These are phyloP conservation scores for Aureobasidium sp. DNA, from an alignment of 2,329 filamentous ascomycete genomes.

Conservation along the genomic window DNA sequence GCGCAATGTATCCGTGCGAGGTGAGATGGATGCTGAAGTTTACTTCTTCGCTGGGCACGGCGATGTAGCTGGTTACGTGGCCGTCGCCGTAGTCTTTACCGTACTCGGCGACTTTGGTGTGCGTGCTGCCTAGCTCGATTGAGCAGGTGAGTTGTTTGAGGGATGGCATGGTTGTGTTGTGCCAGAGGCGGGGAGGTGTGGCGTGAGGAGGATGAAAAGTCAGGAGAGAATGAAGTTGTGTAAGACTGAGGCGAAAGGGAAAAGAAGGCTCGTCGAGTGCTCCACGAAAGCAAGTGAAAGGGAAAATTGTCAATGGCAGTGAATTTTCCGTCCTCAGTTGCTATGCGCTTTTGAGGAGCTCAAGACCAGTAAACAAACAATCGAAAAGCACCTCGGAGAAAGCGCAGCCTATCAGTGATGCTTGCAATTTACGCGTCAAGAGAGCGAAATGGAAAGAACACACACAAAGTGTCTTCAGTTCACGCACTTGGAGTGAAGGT, in stretches of 20 bases:
- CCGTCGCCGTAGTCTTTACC: constrained; percentile 45
- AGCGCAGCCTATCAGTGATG: neutral
- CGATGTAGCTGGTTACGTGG: constrained; percentile 45
- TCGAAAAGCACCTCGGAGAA: neutral
- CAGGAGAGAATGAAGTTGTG: neutral
- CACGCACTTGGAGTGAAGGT: neutral
- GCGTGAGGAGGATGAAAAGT: no score
- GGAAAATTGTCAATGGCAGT: neutral
- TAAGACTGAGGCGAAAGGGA: no score
- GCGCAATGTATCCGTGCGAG: constrained; percentile 45
- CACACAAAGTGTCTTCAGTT: neutral
- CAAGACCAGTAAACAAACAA: neutral
- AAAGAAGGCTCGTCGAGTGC: neutral
- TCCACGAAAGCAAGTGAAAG: neutral
- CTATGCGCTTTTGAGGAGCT: neutral
- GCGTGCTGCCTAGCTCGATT: constrained; percentile 42
- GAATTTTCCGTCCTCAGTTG: neutral
- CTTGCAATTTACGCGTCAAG: neutral
- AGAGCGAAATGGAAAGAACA: neutral
- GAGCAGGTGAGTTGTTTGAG: constrained; percentile 48
- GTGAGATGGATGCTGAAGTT: constrained; percentile 45
- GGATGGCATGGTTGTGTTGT: constrained; percentile 42
- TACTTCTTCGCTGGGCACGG: constrained; percentile 40
- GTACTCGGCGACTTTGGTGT: constrained; percentile 43
- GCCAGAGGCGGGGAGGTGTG: neutral